These are phyloP conservation scores for Dactylellina drechsleri DNA, from an alignment of 2,329 filamentous ascomycete genomes.

Conservation along the genomic window DNA sequence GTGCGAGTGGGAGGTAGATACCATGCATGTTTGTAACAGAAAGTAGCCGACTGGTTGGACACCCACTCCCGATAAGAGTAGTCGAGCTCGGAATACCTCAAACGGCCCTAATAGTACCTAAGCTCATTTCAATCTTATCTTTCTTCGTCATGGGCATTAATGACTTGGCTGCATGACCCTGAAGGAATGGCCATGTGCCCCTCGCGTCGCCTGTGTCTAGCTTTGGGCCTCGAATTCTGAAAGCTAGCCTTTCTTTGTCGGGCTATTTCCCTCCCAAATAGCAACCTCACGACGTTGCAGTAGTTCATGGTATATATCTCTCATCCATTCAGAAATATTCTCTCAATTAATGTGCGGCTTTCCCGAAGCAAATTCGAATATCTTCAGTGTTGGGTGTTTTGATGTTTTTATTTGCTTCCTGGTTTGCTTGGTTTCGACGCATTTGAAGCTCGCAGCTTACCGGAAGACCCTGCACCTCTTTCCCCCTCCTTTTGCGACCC, in stretches of 20 bases:
- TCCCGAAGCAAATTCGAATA: background rate
- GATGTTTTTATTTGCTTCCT: background rate
- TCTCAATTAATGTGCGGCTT: too few relatives aligned
- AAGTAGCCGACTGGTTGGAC: conserved; percentile 4
- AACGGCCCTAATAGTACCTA: too few relatives aligned
- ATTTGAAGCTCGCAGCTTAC: conserved; percentile 18
- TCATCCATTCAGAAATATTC: too few relatives aligned
- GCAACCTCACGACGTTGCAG: too few relatives aligned
- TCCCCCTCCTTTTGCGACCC: conserved; percentile 6
- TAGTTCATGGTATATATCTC: too few relatives aligned
- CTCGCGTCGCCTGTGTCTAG: conserved; percentile 2
- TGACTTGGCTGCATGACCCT: conserved; percentile 55
- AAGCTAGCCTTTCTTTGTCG: too few relatives aligned
- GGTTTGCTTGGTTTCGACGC: background rate
- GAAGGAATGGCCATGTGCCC: conserved; percentile 39
- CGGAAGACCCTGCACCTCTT: conserved; percentile 5
- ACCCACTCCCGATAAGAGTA: conserved; percentile 36
- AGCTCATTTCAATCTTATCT: conserved; percentile 17
- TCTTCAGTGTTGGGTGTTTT: background rate
- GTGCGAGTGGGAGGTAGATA: too few relatives aligned
- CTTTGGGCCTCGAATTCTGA: background rate
- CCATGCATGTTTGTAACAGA: background rate
- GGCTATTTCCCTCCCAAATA: too few relatives aligned
- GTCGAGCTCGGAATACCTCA: conserved; percentile 31
- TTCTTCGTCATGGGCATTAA: conserved; percentile 8